Conservation (phyloP, 2,329 filamentous ascomycete species). For the Sordariomycetes sp. region DNA sequence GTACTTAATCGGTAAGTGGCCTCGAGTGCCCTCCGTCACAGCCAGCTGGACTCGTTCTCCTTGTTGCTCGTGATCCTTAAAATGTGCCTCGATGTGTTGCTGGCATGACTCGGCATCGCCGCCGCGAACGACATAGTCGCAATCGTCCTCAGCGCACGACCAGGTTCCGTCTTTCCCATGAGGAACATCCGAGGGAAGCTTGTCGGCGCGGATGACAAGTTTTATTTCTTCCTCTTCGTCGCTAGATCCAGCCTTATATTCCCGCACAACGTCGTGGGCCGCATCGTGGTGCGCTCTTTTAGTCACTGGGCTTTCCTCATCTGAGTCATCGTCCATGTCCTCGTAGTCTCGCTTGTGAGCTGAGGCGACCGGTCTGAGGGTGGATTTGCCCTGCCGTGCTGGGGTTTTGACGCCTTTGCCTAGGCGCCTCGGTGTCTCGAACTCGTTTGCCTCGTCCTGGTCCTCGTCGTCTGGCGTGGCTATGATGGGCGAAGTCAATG, state of each 20-base stretch:
- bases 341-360: constrained; percentile 35
- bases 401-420: constrained; percentile 20
- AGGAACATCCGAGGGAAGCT: constrained; percentile 36
- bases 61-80: constrained; percentile 48
- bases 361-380: constrained; percentile 28
- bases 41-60: constrained; percentile 40
- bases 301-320: constrained; percentile 21
- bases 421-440: constrained; percentile 7
- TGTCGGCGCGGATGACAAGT: constrained; percentile 39
- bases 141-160: constrained; percentile 56
- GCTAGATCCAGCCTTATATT: no score
- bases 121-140: constrained; percentile 53
- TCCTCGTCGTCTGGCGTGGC: constrained; percentile 4
- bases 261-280: constrained; percentile 6
- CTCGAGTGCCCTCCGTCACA: constrained; percentile 45
- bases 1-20: constrained; percentile 49
- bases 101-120: constrained; percentile 46
- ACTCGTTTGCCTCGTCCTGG: constrained; percentile 11
- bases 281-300: constrained; percentile 24
- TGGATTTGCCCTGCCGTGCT: constrained; percentile 32
- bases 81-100: constrained; percentile 50
- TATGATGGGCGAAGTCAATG: not conserved
- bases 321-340: constrained; percentile 27
- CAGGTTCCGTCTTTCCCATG: constrained; percentile 55
- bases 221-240: constrained; percentile 16